Percentiles rank a stretch among this genome's conserved stretches.
Conservation (phyloP, 441 rosid genomes). For the Erodium chrysanthum region DNA sequence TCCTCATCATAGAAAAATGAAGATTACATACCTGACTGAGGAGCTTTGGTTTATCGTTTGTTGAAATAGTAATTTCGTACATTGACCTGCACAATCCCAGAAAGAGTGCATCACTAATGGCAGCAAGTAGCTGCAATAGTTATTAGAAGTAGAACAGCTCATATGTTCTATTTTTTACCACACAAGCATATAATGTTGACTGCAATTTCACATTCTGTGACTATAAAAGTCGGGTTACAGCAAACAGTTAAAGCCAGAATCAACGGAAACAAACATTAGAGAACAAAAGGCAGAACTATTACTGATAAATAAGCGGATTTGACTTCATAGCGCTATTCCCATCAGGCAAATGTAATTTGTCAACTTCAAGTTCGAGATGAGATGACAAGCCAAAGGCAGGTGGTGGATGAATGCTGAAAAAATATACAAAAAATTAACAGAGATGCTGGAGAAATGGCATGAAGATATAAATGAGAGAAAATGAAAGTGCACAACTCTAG, state of each 20-base stretch:
- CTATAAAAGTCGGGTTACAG: background rate
- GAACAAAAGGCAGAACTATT: slow-evolving; percentile 14
- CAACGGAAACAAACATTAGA: background rate
- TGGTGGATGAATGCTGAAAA: slow-evolving; percentile 40
- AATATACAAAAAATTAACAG: slow-evolving; percentile 4
- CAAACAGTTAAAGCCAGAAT: background rate
- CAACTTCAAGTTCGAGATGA: slow-evolving; percentile 24
- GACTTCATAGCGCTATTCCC: slow-evolving; percentile 17
- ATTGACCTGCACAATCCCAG: slow-evolving; percentile 35
- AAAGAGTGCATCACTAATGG: slow-evolving; percentile 14
- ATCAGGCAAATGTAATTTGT: slow-evolving; percentile 17
- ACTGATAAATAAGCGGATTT: slow-evolving; percentile 28
- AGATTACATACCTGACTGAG: slow-evolving; percentile 68
- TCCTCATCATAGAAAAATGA: too few relatives aligned
- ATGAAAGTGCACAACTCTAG: background rate
- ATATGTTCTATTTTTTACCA: background rate
- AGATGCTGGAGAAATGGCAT: slow-evolving; percentile 1
- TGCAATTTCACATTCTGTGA: background rate
- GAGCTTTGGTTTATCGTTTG: slow-evolving; percentile 59
- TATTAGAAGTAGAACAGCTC: too few relatives aligned
- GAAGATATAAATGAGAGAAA: background rate
- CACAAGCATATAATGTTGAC: background rate
- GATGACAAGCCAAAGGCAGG: slow-evolving; percentile 47
- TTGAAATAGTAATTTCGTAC: slow-evolving; percentile 70
- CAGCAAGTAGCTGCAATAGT: slow-evolving; percentile 10